Percentiles rank a stretch among this genome's conserved stretches.
Conservation (phyloP, 768 basidiomycete species). For the Ephemerocybe angulata region DNA sequence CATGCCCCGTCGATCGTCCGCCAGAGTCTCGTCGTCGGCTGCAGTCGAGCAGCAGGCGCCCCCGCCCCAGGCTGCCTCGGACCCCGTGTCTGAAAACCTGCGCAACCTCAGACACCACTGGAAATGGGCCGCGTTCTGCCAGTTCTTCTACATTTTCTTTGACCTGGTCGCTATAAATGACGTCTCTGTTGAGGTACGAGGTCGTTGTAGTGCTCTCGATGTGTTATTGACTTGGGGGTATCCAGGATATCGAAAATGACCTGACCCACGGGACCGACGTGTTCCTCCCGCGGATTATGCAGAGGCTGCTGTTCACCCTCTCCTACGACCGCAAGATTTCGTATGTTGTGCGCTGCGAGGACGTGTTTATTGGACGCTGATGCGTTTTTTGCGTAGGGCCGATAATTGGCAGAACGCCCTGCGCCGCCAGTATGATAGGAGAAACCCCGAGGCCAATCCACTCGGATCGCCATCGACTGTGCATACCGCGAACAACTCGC, state of each 20-base stretch:
- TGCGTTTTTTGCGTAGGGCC: slow-evolving; percentile 37
- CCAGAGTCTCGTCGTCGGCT: slow-evolving; percentile 29
- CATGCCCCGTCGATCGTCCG: slow-evolving; percentile 59
- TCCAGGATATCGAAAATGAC: slow-evolving; percentile 78
- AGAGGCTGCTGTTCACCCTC: slow-evolving; percentile 65
- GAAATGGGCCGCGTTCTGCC: slow-evolving; percentile 91
- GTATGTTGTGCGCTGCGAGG: slow-evolving; percentile 41
- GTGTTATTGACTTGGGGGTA: slow-evolving; percentile 10
- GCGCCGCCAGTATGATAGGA: slow-evolving; percentile 72
- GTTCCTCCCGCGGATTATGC: slow-evolving; percentile 71
- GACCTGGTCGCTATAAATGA: slow-evolving; percentile 69
- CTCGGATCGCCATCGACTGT: slow-evolving; percentile 52
- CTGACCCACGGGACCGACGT: slow-evolving; percentile 54
- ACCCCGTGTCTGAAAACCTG: slow-evolving; percentile 35
- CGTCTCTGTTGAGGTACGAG: slow-evolving; percentile 59
- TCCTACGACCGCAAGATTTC: slow-evolving; percentile 79
- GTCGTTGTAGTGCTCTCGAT: slow-evolving; percentile 9
- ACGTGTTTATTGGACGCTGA: slow-evolving; percentile 10
- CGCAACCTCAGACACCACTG: slow-evolving; percentile 68
- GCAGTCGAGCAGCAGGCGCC: slow-evolving; percentile 23
- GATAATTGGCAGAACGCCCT: slow-evolving; percentile 79
- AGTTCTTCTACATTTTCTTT: slow-evolving; percentile 85
- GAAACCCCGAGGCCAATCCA: slow-evolving; percentile 67
- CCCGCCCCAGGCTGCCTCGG: slow-evolving; percentile 19
- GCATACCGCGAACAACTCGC: slow-evolving; percentile 9